phyloP scores from a whole-genome alignment of 106 monocot genomes.

The Ottelia alismoides region DNA sequence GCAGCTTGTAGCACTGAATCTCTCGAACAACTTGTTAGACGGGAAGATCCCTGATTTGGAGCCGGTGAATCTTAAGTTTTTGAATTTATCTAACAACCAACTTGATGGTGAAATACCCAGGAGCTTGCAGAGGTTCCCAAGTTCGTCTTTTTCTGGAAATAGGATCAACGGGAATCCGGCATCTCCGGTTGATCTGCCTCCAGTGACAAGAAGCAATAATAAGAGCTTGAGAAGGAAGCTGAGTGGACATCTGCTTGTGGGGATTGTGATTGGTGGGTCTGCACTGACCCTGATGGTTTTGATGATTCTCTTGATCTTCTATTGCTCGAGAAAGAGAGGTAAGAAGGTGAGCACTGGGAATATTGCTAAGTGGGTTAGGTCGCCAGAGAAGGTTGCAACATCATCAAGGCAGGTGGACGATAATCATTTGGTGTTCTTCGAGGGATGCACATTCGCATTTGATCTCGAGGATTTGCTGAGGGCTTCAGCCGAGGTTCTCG shows the following conservation, averaged over 20 bases:
- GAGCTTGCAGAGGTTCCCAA: conserved; percentile 31
- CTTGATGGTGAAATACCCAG: conserved; percentile 45
- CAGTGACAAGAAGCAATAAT: neutral
- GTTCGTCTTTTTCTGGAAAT: conserved; percentile 65
- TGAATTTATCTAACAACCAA: conserved; percentile 61
- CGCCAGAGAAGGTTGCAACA: conserved; percentile 49
- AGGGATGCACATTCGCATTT: conserved; percentile 46
- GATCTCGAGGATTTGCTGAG: conserved; percentile 74
- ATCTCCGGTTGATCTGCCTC: neutral
- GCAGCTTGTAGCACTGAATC: conserved; percentile 37
- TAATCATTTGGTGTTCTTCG: conserved; percentile 70
- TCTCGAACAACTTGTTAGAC: conserved; percentile 69
- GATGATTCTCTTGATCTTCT: conserved; percentile 20
- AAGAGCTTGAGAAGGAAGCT: neutral
- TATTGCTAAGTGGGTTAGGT: conserved; percentile 18
- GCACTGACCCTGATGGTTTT: conserved; percentile 16
- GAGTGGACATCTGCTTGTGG: conserved; percentile 36
- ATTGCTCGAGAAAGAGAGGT: conserved; percentile 16
- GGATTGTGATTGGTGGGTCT: conserved; percentile 38
- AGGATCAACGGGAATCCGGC: neutral
- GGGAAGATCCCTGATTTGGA: conserved; percentile 48
- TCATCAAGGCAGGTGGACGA: conserved; percentile 21
- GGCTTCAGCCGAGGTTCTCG: conserved; percentile 82
- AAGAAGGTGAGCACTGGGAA: conserved; percentile 19
- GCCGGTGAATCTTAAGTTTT: conserved; percentile 29